Evolutionary conservation across 345 rosid genomes (phyloP).

Genomic region (Euphorbia lathyris): DNA sequence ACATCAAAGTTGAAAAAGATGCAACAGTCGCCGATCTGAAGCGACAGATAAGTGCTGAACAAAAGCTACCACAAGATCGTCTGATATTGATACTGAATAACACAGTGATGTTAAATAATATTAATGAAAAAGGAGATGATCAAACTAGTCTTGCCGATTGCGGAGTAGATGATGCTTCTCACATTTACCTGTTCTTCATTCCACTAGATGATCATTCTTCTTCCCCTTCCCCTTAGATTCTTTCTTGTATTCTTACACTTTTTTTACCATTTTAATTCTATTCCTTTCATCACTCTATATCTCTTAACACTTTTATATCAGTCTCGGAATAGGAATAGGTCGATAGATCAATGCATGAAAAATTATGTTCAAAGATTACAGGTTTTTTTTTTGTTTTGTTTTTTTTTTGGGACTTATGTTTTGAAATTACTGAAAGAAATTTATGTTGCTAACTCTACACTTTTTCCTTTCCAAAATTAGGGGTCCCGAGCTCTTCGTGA

Average conservation of each 20-base stretch:
- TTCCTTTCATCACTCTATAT: too few species aligned
- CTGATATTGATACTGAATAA: constrained; percentile 42
- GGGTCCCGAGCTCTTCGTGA: too few species aligned
- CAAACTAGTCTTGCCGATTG: constrained; percentile 38
- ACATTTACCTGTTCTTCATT: constrained; percentile 58
- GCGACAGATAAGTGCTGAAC: constrained; percentile 44
- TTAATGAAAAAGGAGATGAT: constrained; percentile 43
- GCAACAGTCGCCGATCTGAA: constrained; percentile 58
- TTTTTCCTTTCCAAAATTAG: too few species aligned
- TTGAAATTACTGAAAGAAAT: too few species aligned
- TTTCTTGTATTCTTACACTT: background rate
- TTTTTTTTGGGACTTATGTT: too few species aligned
- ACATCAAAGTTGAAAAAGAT: constrained; percentile 39
- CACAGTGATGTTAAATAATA: constrained; percentile 14
- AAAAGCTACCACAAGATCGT: constrained; percentile 47
- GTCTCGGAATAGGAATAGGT: too few species aligned
- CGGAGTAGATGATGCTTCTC: constrained; percentile 55
- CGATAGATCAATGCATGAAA: too few species aligned
- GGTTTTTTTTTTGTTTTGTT: too few species aligned
- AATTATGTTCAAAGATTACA: too few species aligned
- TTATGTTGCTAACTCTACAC: too few species aligned
- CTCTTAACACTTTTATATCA: too few species aligned
- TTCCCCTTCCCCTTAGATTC: background rate
- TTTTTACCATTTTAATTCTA: too few species aligned
- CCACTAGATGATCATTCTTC: constrained; percentile 19